Base-by-base conservation (phyloP, 306 rosid species). In the Mimosa pudica region DNA sequence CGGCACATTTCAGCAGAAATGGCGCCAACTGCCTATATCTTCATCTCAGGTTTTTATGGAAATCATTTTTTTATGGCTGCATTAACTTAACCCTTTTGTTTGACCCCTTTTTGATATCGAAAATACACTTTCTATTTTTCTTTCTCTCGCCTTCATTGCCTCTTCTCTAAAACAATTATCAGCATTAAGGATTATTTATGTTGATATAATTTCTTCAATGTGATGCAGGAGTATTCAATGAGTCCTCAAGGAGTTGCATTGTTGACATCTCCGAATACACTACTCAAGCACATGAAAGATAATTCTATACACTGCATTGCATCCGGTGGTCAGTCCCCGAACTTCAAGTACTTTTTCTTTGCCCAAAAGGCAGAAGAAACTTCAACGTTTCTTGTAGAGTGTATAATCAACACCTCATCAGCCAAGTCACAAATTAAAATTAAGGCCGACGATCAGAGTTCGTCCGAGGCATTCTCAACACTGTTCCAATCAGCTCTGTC, bases 21-120 rank as follows among this genome's bases (percentile, higher is more conserved):
- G 99, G 99, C 99, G 97, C 81, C 99, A 93, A 84, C 86, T 96
- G 52, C 94, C 99, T 24, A 45, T 96, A 84, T 90, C 98, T 18
- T 52, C 79, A 83, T 89, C 98, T 20, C 94, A 91, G 98, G 99
- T 95, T 82, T 67, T 71, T 77, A 79, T 82, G 66, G 67, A 73
- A 81, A 79, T 79, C 52, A 55, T 80, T 77, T 49, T 74, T 36
- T 63, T 42, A 4, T 5, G 60, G 38, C 20, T 55, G 80, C 75
- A 32, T 73, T 77, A 55, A 69, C 80, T 30, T 33, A 36, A 49
- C 71, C 75, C 38, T 10, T 18, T 60, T 81, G 3, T 20, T 58
- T 10, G 64, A 14, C 35, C 67, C 17, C 38, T 61, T 61, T 24
- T 61, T 0, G 16, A 61, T 20, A 8, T 20, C 14, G 24, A 38